Evolutionary conservation across 352 stramenopile genomes (phyloP).

Genomic region (Phytophthora europaea): DNA sequence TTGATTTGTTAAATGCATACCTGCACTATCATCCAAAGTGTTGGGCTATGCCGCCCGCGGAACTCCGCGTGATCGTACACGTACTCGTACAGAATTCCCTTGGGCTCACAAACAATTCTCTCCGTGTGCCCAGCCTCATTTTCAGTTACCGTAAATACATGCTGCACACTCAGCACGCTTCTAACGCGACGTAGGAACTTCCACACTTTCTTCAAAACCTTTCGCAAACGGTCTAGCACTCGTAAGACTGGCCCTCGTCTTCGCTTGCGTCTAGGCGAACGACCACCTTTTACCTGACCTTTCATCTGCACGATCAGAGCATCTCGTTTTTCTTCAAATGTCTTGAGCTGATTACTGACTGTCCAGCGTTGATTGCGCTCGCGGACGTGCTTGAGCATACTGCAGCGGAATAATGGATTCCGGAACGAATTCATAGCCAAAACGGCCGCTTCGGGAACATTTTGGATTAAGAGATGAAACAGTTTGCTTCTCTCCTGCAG

Average conservation of each 20-base stretch:
- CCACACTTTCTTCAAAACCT: conserved; percentile 59
- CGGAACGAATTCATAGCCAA: conserved; percentile 81
- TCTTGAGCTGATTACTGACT: conserved; percentile 57
- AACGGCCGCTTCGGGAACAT: conserved; percentile 65
- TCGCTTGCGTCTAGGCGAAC: conserved; percentile 37
- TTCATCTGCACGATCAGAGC: conserved; percentile 71
- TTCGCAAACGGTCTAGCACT: conserved; percentile 45
- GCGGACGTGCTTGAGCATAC: conserved; percentile 54
- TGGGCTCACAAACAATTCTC: conserved; percentile 80
- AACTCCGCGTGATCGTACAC: conserved; percentile 85
- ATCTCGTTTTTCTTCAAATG: conserved; percentile 49
- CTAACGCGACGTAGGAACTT: conserved; percentile 54
- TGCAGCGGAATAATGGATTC: conserved; percentile 76
- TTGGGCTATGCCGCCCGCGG: conserved; percentile 62
- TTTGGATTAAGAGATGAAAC: conserved; percentile 81
- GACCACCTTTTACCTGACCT: conserved; percentile 36
- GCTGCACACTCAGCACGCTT: conserved; percentile 72
- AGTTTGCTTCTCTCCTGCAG: conserved; percentile 71
- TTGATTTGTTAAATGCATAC: conserved; percentile 33
- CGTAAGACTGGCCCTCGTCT: conserved; percentile 29
- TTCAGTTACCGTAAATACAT: conserved; percentile 64
- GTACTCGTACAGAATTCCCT: conserved; percentile 87
- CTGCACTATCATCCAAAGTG: conserved; percentile 69
- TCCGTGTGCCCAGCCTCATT: conserved; percentile 49
- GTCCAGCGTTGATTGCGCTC: conserved; percentile 77